A percentile compares a stretch with the other conserved stretches of the same genome.
phyloP scores from a whole-genome alignment of 1,139 yeast genomes.

The Protomyces inundatus region DNA sequence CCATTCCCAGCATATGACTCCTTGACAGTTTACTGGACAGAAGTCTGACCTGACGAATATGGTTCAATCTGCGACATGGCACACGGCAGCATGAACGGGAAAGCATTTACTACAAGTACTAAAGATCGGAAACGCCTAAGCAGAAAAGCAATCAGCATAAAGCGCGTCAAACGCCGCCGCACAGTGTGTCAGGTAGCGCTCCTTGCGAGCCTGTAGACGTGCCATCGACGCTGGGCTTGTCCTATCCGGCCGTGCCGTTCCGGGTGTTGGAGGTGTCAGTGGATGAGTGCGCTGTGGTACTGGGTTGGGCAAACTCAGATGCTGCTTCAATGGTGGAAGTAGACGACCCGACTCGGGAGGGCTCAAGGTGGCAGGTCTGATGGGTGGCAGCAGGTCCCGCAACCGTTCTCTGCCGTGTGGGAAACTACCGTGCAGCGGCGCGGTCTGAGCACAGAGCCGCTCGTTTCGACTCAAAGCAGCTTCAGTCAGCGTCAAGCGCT shows the following conservation, averaged over 20 bases:
- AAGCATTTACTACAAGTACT: no score
- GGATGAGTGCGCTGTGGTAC: background rate
- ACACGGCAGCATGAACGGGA: no score
- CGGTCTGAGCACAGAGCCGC: background rate
- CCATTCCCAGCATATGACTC: constrained; percentile 47
- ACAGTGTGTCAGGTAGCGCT: background rate
- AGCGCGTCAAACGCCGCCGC: background rate
- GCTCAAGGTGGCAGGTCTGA: background rate
- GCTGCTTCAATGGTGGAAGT: background rate
- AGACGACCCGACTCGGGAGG: background rate
- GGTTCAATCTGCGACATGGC: background rate
- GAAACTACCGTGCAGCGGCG: background rate
- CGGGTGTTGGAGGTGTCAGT: background rate
- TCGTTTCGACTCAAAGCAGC: background rate
- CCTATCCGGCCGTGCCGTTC: background rate
- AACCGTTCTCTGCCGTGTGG: background rate
- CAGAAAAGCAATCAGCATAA: background rate
- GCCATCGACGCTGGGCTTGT: background rate
- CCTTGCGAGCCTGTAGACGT: background rate
- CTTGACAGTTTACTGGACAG: constrained; percentile 44
- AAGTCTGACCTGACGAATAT: background rate
- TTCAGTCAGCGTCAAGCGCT: background rate
- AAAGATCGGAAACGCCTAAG: no score
- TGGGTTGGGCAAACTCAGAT: background rate
- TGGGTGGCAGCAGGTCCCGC: background rate